These are phyloP conservation scores for Rhodotorula kratochvilovae DNA, from an alignment of 768 basidiomycete genomes.

Conservation along the genomic window DNA sequence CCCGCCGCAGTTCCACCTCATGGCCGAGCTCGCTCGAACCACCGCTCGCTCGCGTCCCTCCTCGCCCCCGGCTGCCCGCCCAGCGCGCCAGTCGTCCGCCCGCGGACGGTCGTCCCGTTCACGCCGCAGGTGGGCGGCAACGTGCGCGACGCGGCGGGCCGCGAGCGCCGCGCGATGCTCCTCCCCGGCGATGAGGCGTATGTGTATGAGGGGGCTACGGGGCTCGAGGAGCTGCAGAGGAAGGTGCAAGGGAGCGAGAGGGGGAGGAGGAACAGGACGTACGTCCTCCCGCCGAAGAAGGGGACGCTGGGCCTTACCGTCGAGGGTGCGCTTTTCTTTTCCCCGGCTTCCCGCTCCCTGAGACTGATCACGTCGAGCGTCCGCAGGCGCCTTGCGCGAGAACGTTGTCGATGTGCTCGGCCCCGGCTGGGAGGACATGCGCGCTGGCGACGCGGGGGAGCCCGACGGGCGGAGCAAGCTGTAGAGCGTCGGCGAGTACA, in stretches of 20 bases:
- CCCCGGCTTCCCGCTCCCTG: no score
- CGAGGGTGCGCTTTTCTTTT: background rate
- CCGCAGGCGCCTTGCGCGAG: conserved; percentile 2
- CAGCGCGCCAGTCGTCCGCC: background rate
- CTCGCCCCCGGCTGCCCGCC: background rate
- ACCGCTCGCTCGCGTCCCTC: conserved; percentile 3
- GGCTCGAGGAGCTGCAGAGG: background rate
- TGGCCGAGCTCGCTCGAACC: conserved; percentile 33
- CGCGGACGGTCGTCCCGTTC: background rate
- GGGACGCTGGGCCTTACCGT: conserved; percentile 12
- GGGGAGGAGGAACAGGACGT: conserved; percentile 18
- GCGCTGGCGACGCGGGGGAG: conserved; percentile 19
- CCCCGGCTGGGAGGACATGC: conserved; percentile 32
- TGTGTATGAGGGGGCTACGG: no score
- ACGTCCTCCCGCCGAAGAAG: conserved; percentile 22
- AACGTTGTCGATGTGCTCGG: conserved; percentile 5
- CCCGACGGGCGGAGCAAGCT: background rate
- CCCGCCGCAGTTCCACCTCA: conserved; percentile 41
- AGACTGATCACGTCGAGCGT: no score
- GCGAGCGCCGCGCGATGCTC: conserved; percentile 12
- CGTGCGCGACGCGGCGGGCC: background rate
- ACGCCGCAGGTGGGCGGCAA: background rate
- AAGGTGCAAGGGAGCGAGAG: background rate
- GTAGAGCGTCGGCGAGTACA: no score
- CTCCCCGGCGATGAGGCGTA: conserved; percentile 29